Evolutionary conservation across 495 filamentous ascomycete species (phyloP).

Genomic region (Neurospora sublineolata): DNA sequence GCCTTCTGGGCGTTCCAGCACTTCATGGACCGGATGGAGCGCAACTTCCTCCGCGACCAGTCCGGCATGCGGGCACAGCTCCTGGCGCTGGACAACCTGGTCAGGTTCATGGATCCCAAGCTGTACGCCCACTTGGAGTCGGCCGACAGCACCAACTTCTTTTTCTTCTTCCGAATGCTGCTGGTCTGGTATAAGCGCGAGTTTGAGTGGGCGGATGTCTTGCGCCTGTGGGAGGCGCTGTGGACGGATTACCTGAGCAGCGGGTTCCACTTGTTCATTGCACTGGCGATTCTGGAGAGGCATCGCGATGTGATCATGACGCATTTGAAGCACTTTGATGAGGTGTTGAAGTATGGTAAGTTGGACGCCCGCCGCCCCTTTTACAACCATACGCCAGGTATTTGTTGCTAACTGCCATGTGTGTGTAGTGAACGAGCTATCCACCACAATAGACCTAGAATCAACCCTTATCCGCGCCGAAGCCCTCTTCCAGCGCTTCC

Average conservation of each 20-base stretch:
- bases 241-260: conserved; percentile 89
- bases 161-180: conserved; percentile 99
- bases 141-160: conserved; percentile 94
- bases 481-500: conserved; percentile 75
- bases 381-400: background rate
- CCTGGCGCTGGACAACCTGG: conserved; percentile 78
- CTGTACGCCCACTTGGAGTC: conserved; percentile 81
- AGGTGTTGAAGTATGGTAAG: conserved; percentile 91
- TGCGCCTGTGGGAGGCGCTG: conserved; percentile 82
- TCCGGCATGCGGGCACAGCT: conserved; percentile 90
- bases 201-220: conserved; percentile 76
- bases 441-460: conserved; percentile 79
- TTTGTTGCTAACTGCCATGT: background rate
- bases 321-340: conserved; percentile 89
- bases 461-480: conserved; percentile 79
- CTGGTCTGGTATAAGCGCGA: conserved; percentile 98
- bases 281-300: conserved; percentile 89
- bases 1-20: conserved; percentile 95
- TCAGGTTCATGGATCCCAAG: conserved; percentile 91
- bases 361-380: too few species aligned
- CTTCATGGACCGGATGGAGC: conserved; percentile 96
- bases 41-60: conserved; percentile 94
- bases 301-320: conserved; percentile 90
- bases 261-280: conserved; percentile 89
- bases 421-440: conserved; percentile 94